phyloP scores from a whole-genome alignment of 371 early-diverging fungal genomes.

The Syncephalastrum racemosum region DNA sequence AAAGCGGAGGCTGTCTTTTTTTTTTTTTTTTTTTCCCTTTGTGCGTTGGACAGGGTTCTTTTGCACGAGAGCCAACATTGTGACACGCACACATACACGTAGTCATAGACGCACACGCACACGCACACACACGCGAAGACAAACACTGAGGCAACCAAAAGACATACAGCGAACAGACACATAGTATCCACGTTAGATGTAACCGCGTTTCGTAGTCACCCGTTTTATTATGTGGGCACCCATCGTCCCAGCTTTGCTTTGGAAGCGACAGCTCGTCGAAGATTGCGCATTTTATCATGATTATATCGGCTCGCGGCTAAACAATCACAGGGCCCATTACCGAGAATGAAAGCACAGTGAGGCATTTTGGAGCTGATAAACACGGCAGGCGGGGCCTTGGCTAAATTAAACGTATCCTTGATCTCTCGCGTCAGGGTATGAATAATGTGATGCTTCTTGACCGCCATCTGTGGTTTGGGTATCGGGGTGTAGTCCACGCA shows the following conservation, averaged over 20 bases:
- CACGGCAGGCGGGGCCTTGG: slow-evolving; percentile 19
- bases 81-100: no score
- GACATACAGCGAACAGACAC: no score
- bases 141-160: background rate
- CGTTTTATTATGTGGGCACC: no score
- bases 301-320: slow-evolving; percentile 22
- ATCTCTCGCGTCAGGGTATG: slow-evolving; percentile 19
- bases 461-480: slow-evolving; percentile 10
- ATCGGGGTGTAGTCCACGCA: slow-evolving; percentile 39
- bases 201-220: no score
- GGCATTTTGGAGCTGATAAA: slow-evolving; percentile 26
- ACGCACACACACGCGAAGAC: no score
- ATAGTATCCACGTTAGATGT: no score
- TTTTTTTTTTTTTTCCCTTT: no score
- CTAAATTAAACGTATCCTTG: slow-evolving; percentile 17
- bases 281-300: slow-evolving; percentile 24
- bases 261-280: slow-evolving; percentile 13
- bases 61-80: no score
- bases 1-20: no score
- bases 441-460: slow-evolving; percentile 23
- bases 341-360: slow-evolving; percentile 18
- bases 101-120: no score
- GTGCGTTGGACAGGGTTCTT: no score
- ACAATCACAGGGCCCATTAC: slow-evolving; percentile 29
- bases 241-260: background rate